Percentiles rank a stretch among this genome's conserved stretches.
phyloP scores from a whole-genome alignment of 371 early-diverging fungal genomes.

The Mucor mucedo region DNA sequence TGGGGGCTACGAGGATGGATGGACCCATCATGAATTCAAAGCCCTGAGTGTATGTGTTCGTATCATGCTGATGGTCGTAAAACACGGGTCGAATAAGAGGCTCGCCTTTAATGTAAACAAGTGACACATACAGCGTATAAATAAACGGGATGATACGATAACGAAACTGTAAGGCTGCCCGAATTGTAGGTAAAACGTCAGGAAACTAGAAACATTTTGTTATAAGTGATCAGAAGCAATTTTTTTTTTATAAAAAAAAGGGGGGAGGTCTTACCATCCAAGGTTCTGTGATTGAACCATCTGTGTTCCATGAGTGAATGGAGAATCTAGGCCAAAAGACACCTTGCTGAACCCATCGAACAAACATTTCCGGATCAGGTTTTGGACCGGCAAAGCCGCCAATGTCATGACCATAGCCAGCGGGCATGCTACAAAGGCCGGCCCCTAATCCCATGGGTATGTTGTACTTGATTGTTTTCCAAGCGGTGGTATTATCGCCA shows the following conservation, averaged over 20 bases:
- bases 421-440: slow-evolving; percentile 49
- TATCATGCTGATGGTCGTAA: slow-evolving; percentile 59
- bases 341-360: slow-evolving; percentile 71
- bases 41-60: slow-evolving; percentile 37
- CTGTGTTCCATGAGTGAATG: slow-evolving; percentile 67
- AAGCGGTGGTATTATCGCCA: slow-evolving; percentile 65
- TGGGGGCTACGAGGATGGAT: slow-evolving; percentile 55
- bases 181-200: slow-evolving; percentile 54
- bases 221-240: background rate
- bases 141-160: slow-evolving; percentile 64
- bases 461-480: slow-evolving; percentile 67
- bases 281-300: slow-evolving; percentile 61
- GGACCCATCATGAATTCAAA: slow-evolving; percentile 67
- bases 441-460: slow-evolving; percentile 65
- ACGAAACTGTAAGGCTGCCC: slow-evolving; percentile 58
- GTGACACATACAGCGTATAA: slow-evolving; percentile 51
- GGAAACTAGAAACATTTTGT: slow-evolving; percentile 31
- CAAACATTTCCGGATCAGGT: slow-evolving; percentile 61
- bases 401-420: slow-evolving; percentile 68
- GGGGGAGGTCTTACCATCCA: slow-evolving; percentile 54
- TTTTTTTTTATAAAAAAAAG: slow-evolving; percentile 14
- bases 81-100: slow-evolving; percentile 64
- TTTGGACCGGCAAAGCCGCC: slow-evolving; percentile 68
- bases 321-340: slow-evolving; percentile 66
- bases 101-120: slow-evolving; percentile 34